Conservation (phyloP, 805 yeast species). For the Ogataea philodendri region DNA sequence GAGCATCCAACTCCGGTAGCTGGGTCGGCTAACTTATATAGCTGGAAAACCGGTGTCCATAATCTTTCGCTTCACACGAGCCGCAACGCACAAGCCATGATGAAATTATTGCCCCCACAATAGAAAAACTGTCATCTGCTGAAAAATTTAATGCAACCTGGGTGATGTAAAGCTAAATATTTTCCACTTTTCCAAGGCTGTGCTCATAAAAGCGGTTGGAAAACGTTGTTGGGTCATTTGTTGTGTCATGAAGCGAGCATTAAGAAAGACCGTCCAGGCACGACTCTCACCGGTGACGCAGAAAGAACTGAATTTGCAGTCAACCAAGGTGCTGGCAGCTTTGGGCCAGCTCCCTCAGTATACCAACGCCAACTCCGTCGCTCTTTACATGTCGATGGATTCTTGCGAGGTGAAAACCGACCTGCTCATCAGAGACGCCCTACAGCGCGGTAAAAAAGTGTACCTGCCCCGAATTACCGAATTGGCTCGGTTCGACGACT, state of each 20-base stretch:
- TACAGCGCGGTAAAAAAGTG: slow-evolving; percentile 46
- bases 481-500: slow-evolving; percentile 29
- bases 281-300: slow-evolving; percentile 7
- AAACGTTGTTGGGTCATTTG: slow-evolving; percentile 10
- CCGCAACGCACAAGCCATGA: slow-evolving; percentile 11
- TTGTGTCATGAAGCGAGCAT: slow-evolving; percentile 9
- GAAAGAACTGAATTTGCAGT: slow-evolving; percentile 9
- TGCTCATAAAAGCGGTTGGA: not conserved
- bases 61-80: not conserved
- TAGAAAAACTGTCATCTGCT: too few relatives aligned
- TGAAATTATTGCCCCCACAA: too few relatives aligned
- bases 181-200: slow-evolving; percentile 10
- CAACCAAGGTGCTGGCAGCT: slow-evolving; percentile 9
- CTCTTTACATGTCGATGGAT: slow-evolving; percentile 77
- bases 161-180: slow-evolving; percentile 15
- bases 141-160: slow-evolving; percentile 9
- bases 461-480: slow-evolving; percentile 52
- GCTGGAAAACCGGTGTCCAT: not conserved
- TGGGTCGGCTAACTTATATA: slow-evolving; percentile 3
- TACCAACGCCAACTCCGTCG: slow-evolving; percentile 48
- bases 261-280: slow-evolving; percentile 7
- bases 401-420: slow-evolving; percentile 64
- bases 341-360: slow-evolving; percentile 33
- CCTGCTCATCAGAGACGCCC: slow-evolving; percentile 50
- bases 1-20: slow-evolving; percentile 4